Conservation (phyloP, 139 green algal species). For the Haematococcus sp. region DNA sequence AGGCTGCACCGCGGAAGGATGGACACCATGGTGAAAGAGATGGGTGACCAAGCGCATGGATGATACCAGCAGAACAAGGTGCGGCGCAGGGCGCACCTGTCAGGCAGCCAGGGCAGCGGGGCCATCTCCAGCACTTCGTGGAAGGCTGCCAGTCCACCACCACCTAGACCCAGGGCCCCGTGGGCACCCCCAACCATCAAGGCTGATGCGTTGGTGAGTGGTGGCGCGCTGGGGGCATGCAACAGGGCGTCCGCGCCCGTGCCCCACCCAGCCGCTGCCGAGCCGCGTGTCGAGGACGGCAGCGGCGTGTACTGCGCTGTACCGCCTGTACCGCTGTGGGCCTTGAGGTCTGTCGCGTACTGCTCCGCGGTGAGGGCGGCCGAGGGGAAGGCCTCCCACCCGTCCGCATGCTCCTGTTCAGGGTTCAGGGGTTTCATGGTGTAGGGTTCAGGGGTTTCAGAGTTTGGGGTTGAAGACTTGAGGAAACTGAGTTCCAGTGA, state of each 20-base stretch:
- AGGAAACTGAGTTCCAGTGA: no score
- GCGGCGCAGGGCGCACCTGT: slow-evolving; percentile 67
- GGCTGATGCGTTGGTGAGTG: not conserved
- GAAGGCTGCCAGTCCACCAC: slow-evolving; percentile 13
- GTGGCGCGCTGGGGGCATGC: slow-evolving; percentile 7
- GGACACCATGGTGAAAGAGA: no score
- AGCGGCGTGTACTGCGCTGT: not conserved
- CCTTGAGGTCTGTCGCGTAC: slow-evolving; percentile 3
- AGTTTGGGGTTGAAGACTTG: no score
- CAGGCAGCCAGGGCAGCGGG: slow-evolving; percentile 73
- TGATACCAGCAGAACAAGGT: no score
- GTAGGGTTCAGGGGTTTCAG: no score
- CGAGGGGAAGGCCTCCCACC: slow-evolving; percentile 67
- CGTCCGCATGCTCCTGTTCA: slow-evolving; percentile 25
- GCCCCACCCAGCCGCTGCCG: not conserved
- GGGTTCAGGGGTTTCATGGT: not conserved
- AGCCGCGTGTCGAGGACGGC: not conserved
- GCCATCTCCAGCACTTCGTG: slow-evolving; percentile 58
- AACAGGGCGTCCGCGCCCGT: not conserved
- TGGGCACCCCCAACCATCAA: not conserved
- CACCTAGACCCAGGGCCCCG: not conserved
- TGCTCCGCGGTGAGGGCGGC: slow-evolving; percentile 27
- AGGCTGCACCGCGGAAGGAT: no score
- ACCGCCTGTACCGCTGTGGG: not conserved
- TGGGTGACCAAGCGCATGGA: no score